Evolutionary conservation across 192 early-diverging fungal species (phyloP).

Genomic region (Backusella morwellensis): DNA sequence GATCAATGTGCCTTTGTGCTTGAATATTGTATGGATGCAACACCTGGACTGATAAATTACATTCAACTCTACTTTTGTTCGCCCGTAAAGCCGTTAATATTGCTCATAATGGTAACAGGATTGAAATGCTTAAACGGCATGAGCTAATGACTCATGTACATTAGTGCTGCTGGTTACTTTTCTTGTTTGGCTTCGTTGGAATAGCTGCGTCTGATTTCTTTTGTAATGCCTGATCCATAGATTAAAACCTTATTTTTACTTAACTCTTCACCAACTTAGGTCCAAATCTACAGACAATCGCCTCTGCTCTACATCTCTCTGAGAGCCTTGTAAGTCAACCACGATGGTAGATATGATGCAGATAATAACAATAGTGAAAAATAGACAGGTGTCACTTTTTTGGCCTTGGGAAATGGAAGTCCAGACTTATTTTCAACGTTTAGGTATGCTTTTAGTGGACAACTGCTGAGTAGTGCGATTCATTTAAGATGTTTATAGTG

Average conservation of each 20-base stretch:
- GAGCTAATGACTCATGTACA: not conserved
- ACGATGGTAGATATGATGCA: not conserved
- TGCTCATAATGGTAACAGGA: constrained; percentile 44
- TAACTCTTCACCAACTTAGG: constrained; percentile 31
- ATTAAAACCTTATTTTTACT: not conserved
- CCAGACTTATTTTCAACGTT: constrained; percentile 92
- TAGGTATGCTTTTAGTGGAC: constrained; percentile 36
- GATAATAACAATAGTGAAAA: not conserved
- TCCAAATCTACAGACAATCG: constrained; percentile 83
- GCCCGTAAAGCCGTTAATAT: constrained; percentile 31
- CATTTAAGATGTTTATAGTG: constrained; percentile 30
- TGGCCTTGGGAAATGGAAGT: constrained; percentile 90
- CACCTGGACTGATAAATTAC: constrained; percentile 61
- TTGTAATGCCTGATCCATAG: constrained; percentile 39
- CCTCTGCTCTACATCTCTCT: constrained; percentile 68
- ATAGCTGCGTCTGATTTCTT: constrained; percentile 83
- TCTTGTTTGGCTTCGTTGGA: constrained; percentile 75
- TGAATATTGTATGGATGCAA: constrained; percentile 60
- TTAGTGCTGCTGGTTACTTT: constrained; percentile 62
- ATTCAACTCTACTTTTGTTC: constrained; percentile 58
- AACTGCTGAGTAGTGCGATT: constrained; percentile 1
- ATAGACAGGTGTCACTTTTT: constrained; percentile 70
- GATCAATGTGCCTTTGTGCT: constrained; percentile 59
- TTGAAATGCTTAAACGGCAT: not conserved
- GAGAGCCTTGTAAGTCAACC: constrained; percentile 67